phyloP scores from a whole-genome alignment of 768 basidiomycete genomes.

The Suillus fuscotomentosus region DNA sequence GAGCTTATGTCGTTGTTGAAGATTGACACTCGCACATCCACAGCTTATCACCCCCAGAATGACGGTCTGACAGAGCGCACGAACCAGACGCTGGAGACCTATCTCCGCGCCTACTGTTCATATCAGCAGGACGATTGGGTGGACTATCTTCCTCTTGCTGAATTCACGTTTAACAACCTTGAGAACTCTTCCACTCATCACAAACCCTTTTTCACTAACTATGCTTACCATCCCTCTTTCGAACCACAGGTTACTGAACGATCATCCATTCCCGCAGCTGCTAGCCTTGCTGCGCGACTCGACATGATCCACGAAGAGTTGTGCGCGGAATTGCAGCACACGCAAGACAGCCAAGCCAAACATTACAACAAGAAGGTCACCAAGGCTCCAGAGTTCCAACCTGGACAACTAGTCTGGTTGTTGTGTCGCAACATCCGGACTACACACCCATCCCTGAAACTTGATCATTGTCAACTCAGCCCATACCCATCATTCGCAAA shows the following conservation, averaged over 20 bases:
- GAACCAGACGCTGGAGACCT: conserved; percentile 38
- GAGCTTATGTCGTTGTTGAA: conserved; percentile 10
- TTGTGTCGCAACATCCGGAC: conserved; percentile 38
- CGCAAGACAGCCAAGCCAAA: conserved; percentile 26
- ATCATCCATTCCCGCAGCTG: conserved; percentile 31
- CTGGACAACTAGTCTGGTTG: conserved; percentile 37
- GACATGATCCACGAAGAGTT: conserved; percentile 34
- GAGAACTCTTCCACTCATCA: conserved; percentile 31
- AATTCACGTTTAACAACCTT: conserved; percentile 42
- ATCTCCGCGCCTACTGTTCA: conserved; percentile 33
- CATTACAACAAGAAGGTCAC: conserved; percentile 23
- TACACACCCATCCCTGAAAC: conserved; percentile 39
- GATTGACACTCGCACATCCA: conserved; percentile 25
- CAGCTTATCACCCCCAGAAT: conserved; percentile 45
- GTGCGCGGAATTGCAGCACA: conserved; percentile 27
- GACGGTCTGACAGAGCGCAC: conserved; percentile 37
- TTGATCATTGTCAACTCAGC: conserved; percentile 32
- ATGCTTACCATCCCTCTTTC: conserved; percentile 32
- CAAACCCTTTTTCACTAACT: conserved; percentile 35
- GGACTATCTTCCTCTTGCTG: conserved; percentile 36
- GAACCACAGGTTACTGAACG: conserved; percentile 25
- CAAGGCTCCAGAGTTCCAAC: conserved; percentile 23
- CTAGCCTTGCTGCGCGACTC: conserved; percentile 28
- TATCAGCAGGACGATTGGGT: conserved; percentile 46
- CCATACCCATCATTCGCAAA: conserved; percentile 19